A percentile compares a stretch with the other conserved stretches of the same genome.
phyloP scores from a whole-genome alignment of 257 asterid genomes.

The Solanum lycopersicoides region DNA sequence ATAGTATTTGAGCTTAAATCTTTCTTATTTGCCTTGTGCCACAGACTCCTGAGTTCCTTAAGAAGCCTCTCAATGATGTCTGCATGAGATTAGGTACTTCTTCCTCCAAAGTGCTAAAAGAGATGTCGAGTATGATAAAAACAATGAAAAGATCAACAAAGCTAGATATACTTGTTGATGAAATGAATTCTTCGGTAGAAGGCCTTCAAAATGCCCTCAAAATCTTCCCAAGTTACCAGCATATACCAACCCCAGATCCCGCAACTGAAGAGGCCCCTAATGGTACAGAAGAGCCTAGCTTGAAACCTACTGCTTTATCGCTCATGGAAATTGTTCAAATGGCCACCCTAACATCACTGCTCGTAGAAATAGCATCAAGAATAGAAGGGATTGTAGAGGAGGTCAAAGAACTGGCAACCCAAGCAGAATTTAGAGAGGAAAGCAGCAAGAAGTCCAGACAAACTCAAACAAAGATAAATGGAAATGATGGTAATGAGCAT shows the following conservation, averaged over 20 bases:
- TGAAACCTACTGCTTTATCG: slow-evolving; percentile 3
- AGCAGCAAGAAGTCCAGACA: slow-evolving; percentile 19
- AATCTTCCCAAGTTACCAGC: slow-evolving; percentile 23
- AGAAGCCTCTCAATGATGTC: slow-evolving; percentile 36
- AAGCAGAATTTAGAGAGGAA: slow-evolving; percentile 41
- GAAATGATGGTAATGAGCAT: slow-evolving; percentile 12
- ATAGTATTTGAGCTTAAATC: not conserved
- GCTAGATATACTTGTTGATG: slow-evolving; percentile 30
- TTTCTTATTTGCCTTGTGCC: not conserved
- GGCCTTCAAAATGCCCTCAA: slow-evolving; percentile 43
- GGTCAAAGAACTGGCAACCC: slow-evolving; percentile 36
- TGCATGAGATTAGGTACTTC: slow-evolving; percentile 30
- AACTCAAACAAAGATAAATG: slow-evolving; percentile 4
- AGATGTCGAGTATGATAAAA: slow-evolving; percentile 27
- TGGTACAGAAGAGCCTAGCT: slow-evolving; percentile 2
- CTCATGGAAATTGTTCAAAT: slow-evolving; percentile 49
- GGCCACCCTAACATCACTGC: slow-evolving; percentile 41
- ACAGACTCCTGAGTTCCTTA: slow-evolving; percentile 45
- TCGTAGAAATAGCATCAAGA: slow-evolving; percentile 59
- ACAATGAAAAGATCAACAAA: slow-evolving; percentile 47
- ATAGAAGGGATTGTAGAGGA: slow-evolving; percentile 34
- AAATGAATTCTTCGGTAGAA: slow-evolving; percentile 45
- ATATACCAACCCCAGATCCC: slow-evolving; percentile 7
- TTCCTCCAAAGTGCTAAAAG: slow-evolving; percentile 44
- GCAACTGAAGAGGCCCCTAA: not conserved